phyloP scores from a whole-genome alignment of 768 basidiomycete genomes.

The Lactifluus hygrophoroides region DNA sequence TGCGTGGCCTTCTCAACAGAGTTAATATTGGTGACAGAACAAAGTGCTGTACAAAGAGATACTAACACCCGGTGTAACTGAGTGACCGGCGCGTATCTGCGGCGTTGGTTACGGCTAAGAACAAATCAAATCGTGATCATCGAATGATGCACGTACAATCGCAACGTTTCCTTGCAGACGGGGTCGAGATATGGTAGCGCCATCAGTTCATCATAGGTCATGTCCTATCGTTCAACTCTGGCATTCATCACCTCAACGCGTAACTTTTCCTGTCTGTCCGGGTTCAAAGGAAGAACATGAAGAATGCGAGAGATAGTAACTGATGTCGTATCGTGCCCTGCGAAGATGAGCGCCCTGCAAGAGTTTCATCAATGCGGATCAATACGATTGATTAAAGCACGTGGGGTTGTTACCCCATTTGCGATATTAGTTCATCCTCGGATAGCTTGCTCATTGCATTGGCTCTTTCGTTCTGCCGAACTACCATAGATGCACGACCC shows the following conservation, averaged over 20 bases:
- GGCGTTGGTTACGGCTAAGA: not conserved
- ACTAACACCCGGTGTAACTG: constrained; percentile 18
- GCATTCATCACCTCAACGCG: constrained; percentile 17
- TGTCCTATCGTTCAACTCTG: constrained; percentile 14
- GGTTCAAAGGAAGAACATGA: constrained; percentile 18
- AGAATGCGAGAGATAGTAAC: constrained; percentile 19
- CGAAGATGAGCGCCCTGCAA: constrained; percentile 20
- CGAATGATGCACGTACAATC: constrained; percentile 19
- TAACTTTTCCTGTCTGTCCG: constrained; percentile 13
- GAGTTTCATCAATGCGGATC: not conserved
- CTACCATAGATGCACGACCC: constrained; percentile 8
- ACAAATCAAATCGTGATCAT: not conserved
- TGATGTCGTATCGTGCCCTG: constrained; percentile 22
- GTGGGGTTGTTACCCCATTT: constrained; percentile 23
- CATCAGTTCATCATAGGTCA: constrained; percentile 29
- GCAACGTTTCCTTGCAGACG: constrained; percentile 29
- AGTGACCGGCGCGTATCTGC: constrained; percentile 14
- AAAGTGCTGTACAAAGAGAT: not conserved
- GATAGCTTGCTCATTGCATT: constrained; percentile 21
- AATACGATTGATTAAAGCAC: not conserved
- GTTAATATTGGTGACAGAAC: not conserved
- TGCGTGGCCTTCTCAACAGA: not conserved
- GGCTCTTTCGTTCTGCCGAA: constrained; percentile 22
- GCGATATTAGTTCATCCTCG: constrained; percentile 25
- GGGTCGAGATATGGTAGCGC: constrained; percentile 33